Evolutionary conservation across 352 stramenopile species (phyloP).

Genomic region (Phytophthora ohioensis): DNA sequence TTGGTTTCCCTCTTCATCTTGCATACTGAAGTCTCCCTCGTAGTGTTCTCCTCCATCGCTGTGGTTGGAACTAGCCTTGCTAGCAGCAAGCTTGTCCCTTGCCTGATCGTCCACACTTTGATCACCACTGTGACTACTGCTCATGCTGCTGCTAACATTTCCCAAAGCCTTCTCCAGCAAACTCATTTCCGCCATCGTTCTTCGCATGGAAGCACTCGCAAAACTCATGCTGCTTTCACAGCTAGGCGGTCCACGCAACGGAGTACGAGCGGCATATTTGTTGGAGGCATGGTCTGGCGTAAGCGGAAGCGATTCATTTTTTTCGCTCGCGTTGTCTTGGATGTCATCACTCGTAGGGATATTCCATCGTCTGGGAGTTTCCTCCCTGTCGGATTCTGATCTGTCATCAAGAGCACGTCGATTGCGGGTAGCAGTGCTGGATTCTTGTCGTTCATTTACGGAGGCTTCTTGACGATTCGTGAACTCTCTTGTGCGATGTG

Average conservation of each 20-base stretch:
- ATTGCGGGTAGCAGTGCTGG: not conserved
- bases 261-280: conserved; percentile 8
- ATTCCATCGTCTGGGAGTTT: conserved; percentile 16
- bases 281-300: conserved; percentile 18
- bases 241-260: conserved; percentile 24
- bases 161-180: conserved; percentile 72
- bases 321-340: conserved; percentile 2
- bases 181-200: conserved; percentile 72
- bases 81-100: conserved; percentile 8
- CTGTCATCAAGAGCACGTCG: conserved; percentile 11
- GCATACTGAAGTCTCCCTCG: not conserved
- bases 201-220: conserved; percentile 48
- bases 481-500: conserved; percentile 4
- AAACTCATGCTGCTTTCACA: conserved; percentile 58
- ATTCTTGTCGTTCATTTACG: not conserved
- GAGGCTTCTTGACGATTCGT: conserved; percentile 4
- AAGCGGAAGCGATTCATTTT: conserved; percentile 6
- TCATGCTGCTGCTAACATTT: conserved; percentile 72
- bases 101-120: conserved; percentile 4
- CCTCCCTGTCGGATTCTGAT: conserved; percentile 17
- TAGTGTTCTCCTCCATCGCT: conserved; percentile 3
- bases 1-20: conserved; percentile 11
- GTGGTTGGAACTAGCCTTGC: conserved; percentile 9
- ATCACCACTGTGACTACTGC: conserved; percentile 34
- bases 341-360: conserved; percentile 8